These are phyloP conservation scores for Picochlorum sp. DNA, from an alignment of 139 green algal genomes.

Conservation along the genomic window DNA sequence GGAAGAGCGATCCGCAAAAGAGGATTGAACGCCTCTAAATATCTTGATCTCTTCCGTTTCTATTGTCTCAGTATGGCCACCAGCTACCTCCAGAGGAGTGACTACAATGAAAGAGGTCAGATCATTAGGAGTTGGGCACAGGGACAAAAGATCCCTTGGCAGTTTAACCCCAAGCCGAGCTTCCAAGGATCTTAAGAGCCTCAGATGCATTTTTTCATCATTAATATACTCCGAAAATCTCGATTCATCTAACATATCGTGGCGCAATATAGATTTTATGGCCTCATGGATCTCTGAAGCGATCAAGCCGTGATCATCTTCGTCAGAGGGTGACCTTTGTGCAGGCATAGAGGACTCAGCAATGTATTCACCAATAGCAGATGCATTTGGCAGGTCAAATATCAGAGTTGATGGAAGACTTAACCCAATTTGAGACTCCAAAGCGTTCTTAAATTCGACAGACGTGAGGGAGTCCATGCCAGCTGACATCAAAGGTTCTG, in stretches of 20 bases:
- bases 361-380: slow-evolving; percentile 7
- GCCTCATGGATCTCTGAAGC: not conserved
- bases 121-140: not conserved
- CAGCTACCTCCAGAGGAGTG: not conserved
- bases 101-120: not conserved
- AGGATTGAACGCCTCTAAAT: not conserved
- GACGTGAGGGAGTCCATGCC: slow-evolving; percentile 66
- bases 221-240: too few relatives aligned
- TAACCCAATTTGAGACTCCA: slow-evolving; percentile 31
- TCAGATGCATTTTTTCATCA: not conserved
- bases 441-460: slow-evolving; percentile 53
- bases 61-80: not conserved
- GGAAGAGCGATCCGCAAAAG: not conserved
- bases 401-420: slow-evolving; percentile 37
- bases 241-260: not conserved
- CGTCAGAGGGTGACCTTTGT: not conserved
- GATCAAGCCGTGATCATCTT: not conserved
- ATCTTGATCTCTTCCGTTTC: not conserved
- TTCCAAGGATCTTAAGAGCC: not conserved
- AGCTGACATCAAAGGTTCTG: slow-evolving; percentile 57
- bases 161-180: not conserved
- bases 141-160: not conserved
- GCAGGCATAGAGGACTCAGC: not conserved
- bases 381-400: slow-evolving; percentile 45
- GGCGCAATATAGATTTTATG: not conserved